Conservation (phyloP, 192 early-diverging fungal genomes). For the Rhizoclosmatium globosum region DNA sequence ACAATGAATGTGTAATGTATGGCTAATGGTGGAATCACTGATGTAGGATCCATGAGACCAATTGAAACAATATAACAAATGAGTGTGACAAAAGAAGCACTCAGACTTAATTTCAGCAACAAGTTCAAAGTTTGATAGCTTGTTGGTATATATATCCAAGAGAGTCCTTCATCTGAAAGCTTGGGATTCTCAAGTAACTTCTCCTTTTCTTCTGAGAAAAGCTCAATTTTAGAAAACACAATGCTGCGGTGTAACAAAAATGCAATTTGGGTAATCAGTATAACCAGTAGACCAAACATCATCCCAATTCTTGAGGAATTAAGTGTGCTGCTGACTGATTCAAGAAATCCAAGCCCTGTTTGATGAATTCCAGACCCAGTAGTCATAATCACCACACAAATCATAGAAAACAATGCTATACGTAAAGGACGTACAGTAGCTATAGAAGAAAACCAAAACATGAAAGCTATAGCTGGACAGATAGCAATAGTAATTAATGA, state of each 20-base stretch:
- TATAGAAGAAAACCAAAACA: conserved; percentile 23
- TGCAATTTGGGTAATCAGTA: conserved; percentile 1
- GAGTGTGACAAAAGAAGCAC: neutral
- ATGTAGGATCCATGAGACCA: neutral
- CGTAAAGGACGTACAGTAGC: neutral
- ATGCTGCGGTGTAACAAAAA: conserved; percentile 13
- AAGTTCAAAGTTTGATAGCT: neutral
- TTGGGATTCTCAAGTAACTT: neutral
- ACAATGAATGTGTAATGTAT: conserved; percentile 25
- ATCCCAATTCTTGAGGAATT: conserved; percentile 4
- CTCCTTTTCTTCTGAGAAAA: conserved; percentile 12
- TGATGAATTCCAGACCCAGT: conserved; percentile 12
- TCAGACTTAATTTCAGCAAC: neutral
- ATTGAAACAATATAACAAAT: neutral
- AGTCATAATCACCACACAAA: conserved; percentile 5
- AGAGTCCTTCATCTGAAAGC: conserved; percentile 23
- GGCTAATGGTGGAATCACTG: neutral
- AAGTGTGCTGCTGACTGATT: neutral
- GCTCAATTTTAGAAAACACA: conserved; percentile 14
- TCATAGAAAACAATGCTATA: neutral
- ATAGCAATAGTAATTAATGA: neutral
- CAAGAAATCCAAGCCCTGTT: neutral
- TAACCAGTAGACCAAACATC: conserved; percentile 12
- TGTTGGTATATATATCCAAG: conserved; percentile 22
- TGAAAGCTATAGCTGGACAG: conserved; percentile 8